Conservation (phyloP, 2,329 filamentous ascomycete species). For the Emmonsiellopsis sp. region DNA sequence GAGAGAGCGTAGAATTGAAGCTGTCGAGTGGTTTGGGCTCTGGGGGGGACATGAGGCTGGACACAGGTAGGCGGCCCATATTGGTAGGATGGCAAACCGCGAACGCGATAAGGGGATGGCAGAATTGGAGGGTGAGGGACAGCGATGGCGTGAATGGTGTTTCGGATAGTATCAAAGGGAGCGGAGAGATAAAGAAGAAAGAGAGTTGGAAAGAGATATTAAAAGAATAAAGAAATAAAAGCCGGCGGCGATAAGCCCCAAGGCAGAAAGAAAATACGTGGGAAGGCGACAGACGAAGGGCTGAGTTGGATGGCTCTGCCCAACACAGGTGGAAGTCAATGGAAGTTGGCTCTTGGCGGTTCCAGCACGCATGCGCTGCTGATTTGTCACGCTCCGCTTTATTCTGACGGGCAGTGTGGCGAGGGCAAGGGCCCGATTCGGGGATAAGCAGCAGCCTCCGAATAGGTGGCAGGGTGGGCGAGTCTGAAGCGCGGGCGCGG, state of each 20-base stretch:
- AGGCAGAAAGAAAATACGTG: background rate
- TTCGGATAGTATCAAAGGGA: background rate
- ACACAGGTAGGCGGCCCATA: slow-evolving; percentile 35
- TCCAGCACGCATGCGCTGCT: slow-evolving; percentile 9
- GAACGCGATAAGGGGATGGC: background rate
- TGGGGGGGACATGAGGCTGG: slow-evolving; percentile 38
- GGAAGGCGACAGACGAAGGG: slow-evolving; percentile 11
- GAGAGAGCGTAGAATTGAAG: slow-evolving; percentile 21
- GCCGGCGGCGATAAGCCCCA: background rate
- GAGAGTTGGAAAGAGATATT: background rate
- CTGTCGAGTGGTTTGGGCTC: slow-evolving; percentile 43
- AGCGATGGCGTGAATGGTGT: background rate
- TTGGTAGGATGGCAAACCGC: slow-evolving; percentile 9
- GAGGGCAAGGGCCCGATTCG: background rate
- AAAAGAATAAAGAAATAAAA: background rate
- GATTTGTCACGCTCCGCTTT: slow-evolving; percentile 14
- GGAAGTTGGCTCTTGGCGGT: slow-evolving; percentile 10
- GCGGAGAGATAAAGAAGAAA: slow-evolving; percentile 6
- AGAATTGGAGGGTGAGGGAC: background rate
- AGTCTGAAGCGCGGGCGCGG: background rate
- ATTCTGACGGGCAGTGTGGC: background rate
- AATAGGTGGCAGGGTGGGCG: background rate
- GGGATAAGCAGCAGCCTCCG: background rate
- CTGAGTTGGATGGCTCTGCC: slow-evolving; percentile 12
- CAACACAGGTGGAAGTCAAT: slow-evolving; percentile 19